Conservation (phyloP, 768 basidiomycete species). For the Tylopilus balloui region DNA sequence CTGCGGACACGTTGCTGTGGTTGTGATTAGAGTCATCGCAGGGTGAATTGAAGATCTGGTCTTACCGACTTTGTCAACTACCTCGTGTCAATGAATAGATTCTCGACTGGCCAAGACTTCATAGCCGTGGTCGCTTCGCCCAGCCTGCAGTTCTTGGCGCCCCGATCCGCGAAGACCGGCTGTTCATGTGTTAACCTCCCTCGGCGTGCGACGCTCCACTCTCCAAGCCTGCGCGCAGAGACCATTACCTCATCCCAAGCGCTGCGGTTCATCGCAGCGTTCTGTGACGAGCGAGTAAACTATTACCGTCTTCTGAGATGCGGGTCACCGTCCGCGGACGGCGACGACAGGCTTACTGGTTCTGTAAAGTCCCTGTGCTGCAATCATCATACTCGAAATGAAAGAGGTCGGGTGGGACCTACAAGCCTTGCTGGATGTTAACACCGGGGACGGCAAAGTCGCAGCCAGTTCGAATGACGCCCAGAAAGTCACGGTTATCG, state of each 20-base stretch:
- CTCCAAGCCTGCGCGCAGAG: not conserved
- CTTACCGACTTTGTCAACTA: conserved; percentile 14
- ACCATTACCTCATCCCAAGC: conserved; percentile 11
- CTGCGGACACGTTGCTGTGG: conserved; percentile 1
- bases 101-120: not conserved
- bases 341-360: not conserved
- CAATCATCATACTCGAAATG: conserved; percentile 8
- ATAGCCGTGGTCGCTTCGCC: not conserved
- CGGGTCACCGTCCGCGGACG: conserved; percentile 8
- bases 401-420: not conserved
- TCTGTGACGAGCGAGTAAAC: not conserved
- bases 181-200: not conserved
- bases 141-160: conserved; percentile 16
- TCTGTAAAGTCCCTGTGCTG: not conserved
- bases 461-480: too few species aligned
- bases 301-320: not conserved
- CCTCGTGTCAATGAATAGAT: not conserved
- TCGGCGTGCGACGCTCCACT: not conserved
- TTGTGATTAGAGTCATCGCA: conserved; percentile 5
- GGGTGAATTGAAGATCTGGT: not conserved
- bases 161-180: conserved; percentile 9
- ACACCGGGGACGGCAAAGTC: too few species aligned
- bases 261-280: not conserved
- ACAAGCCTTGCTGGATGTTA: not conserved
- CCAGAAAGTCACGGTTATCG: not conserved